A percentile compares a stretch with the other conserved stretches of the same genome.
phyloP scores from a whole-genome alignment of 495 filamentous ascomycete genomes.

The Talaromyces nanjingensis region DNA sequence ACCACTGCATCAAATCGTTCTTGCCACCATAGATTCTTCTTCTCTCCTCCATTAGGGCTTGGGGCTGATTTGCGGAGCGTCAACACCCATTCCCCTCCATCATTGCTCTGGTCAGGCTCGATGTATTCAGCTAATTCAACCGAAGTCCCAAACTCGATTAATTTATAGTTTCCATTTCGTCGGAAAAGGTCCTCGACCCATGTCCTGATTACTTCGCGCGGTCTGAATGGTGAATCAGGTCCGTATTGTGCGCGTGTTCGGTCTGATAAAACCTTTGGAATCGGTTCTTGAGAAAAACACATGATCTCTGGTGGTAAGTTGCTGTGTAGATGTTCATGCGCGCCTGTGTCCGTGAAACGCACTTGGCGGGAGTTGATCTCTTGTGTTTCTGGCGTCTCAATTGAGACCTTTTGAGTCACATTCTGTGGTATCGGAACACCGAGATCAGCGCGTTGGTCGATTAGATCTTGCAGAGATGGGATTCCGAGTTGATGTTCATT shows the following conservation, averaged over 20 bases:
- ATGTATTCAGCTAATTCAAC: constrained; percentile 26
- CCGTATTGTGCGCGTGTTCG: constrained; percentile 16
- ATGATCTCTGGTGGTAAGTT: constrained; percentile 34
- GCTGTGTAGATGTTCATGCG: constrained; percentile 32
- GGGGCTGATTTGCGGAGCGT: constrained; percentile 26
- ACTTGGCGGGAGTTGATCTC: constrained; percentile 15
- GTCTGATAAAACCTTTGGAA: constrained; percentile 14
- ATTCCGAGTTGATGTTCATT: neutral
- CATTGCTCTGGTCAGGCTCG: constrained; percentile 13
- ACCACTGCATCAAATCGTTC: constrained; percentile 63
- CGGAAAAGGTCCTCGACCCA: constrained; percentile 34
- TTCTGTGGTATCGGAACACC: constrained; percentile 9
- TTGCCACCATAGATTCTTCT: constrained; percentile 34
- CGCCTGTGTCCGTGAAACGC: constrained; percentile 16
- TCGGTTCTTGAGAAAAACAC: constrained; percentile 32
- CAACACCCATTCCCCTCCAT: constrained; percentile 25
- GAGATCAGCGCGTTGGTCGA: neutral
- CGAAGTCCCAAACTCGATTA: constrained; percentile 34
- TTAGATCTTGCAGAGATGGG: neutral
- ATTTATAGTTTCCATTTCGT: constrained; percentile 20
- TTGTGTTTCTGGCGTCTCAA: constrained; percentile 15
- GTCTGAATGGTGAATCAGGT: constrained; percentile 28
- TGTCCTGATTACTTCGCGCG: constrained; percentile 28
- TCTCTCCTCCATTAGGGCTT: constrained; percentile 2
- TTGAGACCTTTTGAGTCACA: constrained; percentile 9